Conservation (phyloP, 768 basidiomycete genomes). For the Infundibulicybe gibba region DNA sequence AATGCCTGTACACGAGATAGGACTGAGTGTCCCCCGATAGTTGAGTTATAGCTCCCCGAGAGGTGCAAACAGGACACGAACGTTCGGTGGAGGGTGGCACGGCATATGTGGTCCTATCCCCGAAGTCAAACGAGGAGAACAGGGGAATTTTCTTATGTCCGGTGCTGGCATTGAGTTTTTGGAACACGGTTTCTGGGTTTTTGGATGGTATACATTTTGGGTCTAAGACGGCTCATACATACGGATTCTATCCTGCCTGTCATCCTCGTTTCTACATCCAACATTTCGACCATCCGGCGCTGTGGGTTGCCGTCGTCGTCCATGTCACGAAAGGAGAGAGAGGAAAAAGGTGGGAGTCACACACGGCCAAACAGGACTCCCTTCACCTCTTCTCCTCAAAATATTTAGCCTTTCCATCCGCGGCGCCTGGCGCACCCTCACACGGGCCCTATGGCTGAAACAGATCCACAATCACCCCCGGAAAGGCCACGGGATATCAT, state of each 20-base stretch:
- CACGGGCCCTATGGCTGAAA: background rate
- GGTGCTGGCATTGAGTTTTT: background rate
- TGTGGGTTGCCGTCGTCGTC: background rate
- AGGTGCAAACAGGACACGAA: conserved; percentile 22
- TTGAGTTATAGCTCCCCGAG: background rate
- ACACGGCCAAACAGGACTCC: background rate
- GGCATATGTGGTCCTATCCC: conserved; percentile 15
- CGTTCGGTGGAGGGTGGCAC: conserved; percentile 45
- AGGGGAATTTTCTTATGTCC: background rate
- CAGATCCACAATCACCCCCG: background rate
- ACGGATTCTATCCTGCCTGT: conserved; percentile 11
- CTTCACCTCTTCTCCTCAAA: background rate
- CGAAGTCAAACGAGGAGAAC: background rate
- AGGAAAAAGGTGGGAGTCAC: no score
- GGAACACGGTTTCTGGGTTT: background rate
- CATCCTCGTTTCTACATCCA: conserved; percentile 9
- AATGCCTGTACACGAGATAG: conserved; percentile 64
- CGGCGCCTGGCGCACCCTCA: background rate
- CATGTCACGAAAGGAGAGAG: no score
- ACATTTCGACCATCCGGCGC: conserved; percentile 1
- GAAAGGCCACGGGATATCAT: conserved; percentile 76
- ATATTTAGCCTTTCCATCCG: background rate
- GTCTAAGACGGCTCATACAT: background rate
- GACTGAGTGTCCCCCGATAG: conserved; percentile 34
- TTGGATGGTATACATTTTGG: background rate